Conservation (phyloP, 768 basidiomycete genomes). For the Boletus pseudo-olivaceus region DNA sequence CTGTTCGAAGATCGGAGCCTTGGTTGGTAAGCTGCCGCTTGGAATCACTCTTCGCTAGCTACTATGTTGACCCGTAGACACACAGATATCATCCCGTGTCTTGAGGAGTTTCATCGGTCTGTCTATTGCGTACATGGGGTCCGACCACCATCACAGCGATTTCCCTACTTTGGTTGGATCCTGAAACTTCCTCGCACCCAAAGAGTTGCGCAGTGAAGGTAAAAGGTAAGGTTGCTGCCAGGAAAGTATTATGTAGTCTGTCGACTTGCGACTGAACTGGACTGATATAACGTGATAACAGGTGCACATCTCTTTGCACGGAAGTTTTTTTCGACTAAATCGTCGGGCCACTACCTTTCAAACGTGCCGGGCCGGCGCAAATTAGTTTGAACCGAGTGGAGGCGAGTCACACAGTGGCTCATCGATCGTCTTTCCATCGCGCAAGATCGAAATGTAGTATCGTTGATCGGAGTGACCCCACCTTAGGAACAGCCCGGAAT, state of each 20-base stretch:
- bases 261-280: neutral
- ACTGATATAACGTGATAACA: neutral
- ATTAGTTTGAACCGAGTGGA: neutral
- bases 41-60: neutral
- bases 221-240: neutral
- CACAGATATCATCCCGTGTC: neutral
- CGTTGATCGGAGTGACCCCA: neutral
- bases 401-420: no score
- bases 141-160: neutral
- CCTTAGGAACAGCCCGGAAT: constrained; percentile 4
- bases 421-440: neutral
- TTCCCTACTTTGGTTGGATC: neutral
- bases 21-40: neutral
- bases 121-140: neutral
- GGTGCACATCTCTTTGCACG: neutral
- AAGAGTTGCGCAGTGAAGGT: neutral
- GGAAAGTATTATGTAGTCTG: neutral
- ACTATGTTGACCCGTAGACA: neutral
- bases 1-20: neutral
- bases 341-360: neutral
- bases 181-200: neutral
- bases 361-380: neutral
- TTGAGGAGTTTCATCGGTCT: neutral
- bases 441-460: neutral
- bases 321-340: neutral